Percentiles rank a stretch among this genome's conserved stretches.
Evolutionary conservation across 2,329 filamentous ascomycete species (phyloP).

Genomic region (Metarhizium brunneum): DNA sequence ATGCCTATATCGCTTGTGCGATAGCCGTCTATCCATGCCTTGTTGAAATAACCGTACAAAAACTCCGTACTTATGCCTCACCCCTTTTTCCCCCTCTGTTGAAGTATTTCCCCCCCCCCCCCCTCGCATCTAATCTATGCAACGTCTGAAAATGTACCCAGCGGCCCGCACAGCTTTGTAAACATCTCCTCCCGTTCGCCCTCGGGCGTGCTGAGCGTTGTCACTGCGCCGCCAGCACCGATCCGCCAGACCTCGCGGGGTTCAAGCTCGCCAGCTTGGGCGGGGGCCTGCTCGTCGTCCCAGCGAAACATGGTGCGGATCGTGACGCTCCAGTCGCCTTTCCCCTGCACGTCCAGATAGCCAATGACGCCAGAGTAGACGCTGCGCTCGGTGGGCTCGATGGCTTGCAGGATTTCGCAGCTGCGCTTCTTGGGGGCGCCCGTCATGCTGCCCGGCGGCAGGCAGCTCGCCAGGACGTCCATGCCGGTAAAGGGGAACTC

Average conservation of each 20-base stretch:
- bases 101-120: no score
- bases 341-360: conserved; percentile 78
- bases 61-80: background rate
- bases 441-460: conserved; percentile 93
- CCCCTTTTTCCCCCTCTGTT: background rate
- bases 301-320: conserved; percentile 75
- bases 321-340: conserved; percentile 83
- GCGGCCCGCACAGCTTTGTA: conserved; percentile 55
- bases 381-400: conserved; percentile 60
- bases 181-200: conserved; percentile 90
- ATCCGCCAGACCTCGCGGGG: conserved; percentile 63
- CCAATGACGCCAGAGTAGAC: conserved; percentile 85
- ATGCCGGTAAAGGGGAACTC: conserved; percentile 47
- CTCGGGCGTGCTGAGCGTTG: conserved; percentile 67
- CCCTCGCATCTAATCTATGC: conserved; percentile 12
- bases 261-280: conserved; percentile 18
- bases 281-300: conserved; percentile 44
- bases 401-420: conserved; percentile 66
- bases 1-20: no score
- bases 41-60: background rate
- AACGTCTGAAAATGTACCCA: conserved; percentile 38
- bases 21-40: no score
- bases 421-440: conserved; percentile 90
- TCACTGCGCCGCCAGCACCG: conserved; percentile 85
- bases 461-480: conserved; percentile 64